Base-by-base conservation (phyloP, 257 asterid genomes). In the Solanum bulbocastanum region DNA sequence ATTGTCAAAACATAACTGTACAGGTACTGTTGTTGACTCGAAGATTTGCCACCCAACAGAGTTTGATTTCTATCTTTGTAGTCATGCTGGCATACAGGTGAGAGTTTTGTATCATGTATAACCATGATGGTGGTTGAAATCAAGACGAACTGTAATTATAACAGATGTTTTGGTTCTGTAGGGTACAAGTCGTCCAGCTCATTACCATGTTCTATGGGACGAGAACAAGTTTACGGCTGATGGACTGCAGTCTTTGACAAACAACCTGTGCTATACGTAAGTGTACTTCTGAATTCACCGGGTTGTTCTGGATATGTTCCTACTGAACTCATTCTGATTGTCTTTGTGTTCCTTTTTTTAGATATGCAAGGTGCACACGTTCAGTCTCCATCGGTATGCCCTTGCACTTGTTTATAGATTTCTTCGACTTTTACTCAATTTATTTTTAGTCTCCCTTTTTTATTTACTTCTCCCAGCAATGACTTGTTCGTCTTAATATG, bases 31-130 rank as follows among this genome's bases (percentile, higher is more conserved):
- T 35, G 99, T 97, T 0, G 98, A 97, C 86, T 94, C 98, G 0
- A 97, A 95, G 89, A 97, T 97, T 44, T 97, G 99, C 88, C 99
- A 97, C 79, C 99, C 99, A 0, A 96, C 99, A 1, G 99, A 97
- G 87, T 97, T 97, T 37, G 98, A 97, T 65, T 97, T 97, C 92
- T 97, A 97, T 87, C 98, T 97, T 18, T 97, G 99, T 90, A 97
- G 99, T 88, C 99, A 96, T 93, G 99, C 99, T 75, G 99, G 98
- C 72, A 95, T 97, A 76, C 96, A 96, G 98, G 98, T 97, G 49
- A 20, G 35, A 16, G 18, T 20, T 69, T 73, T 66, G 25, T 32
- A 25, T 16, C 35, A 85, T 49, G 30, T 30, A 30, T 36, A 32
- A 82, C 32, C 30, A 9, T 49, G 56, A 32, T 30, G 42, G 86